Percentiles rank a stretch among this genome's conserved stretches.
These are phyloP conservation scores for Citrus inodora DNA, from an alignment of 345 rosid genomes.

Conservation along the genomic window DNA sequence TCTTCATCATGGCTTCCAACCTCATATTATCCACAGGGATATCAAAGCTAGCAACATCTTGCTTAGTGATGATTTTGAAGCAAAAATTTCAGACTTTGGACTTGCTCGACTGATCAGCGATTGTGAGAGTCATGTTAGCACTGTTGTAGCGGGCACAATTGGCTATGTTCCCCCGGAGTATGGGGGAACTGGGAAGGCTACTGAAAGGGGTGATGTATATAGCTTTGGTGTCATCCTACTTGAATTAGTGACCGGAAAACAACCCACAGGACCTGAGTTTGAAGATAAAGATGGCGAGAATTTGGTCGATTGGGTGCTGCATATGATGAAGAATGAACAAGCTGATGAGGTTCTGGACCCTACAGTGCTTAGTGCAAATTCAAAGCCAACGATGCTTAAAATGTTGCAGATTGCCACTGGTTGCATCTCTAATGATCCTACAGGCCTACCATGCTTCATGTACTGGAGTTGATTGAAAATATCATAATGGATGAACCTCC, in stretches of 20 bases:
- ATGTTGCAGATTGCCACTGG: slow-evolving; percentile 57
- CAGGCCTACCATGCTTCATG: slow-evolving; percentile 77
- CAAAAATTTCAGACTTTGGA: slow-evolving; percentile 94
- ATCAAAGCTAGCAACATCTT: slow-evolving; percentile 92
- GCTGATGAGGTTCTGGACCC: slow-evolving; percentile 68
- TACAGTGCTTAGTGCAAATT: slow-evolving; percentile 33
- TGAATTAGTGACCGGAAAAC: slow-evolving; percentile 84
- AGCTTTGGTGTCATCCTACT: slow-evolving; percentile 88
- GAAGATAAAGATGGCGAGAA: slow-evolving; percentile 90
- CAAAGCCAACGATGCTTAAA: slow-evolving; percentile 57
- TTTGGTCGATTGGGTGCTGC: slow-evolving; percentile 78
- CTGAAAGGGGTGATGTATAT: slow-evolving; percentile 78
- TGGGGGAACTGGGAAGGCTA: slow-evolving; percentile 77
- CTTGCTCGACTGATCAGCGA: slow-evolving; percentile 87
- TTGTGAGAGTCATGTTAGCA: slow-evolving; percentile 88
- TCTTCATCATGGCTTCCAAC: slow-evolving; percentile 81
- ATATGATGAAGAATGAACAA: slow-evolving; percentile 64
- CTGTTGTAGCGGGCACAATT: slow-evolving; percentile 73
- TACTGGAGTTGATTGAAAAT: slow-evolving; percentile 49
- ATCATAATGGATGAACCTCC: slow-evolving; percentile 12
- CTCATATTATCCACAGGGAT: slow-evolving; percentile 94
- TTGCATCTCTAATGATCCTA: slow-evolving; percentile 71
- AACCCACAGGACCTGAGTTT: slow-evolving; percentile 92
- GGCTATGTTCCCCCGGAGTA: slow-evolving; percentile 96
- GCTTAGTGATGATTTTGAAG: slow-evolving; percentile 66